phyloP scores from a whole-genome alignment of 441 rosid genomes.

The Kokia cookei region DNA sequence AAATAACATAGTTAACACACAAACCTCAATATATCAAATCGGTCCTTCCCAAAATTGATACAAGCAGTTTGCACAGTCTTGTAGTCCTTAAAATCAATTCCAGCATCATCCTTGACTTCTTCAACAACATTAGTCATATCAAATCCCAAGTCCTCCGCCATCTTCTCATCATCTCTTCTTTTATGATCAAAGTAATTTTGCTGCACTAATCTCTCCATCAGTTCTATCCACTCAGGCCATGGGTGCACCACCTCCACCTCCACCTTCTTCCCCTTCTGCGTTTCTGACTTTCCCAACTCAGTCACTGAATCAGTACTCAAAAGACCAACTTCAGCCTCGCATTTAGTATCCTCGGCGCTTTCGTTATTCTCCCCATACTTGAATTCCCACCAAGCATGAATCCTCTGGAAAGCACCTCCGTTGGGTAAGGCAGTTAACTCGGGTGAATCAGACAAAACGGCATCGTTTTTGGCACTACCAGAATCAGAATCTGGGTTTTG shows the following conservation, averaged over 20 bases:
- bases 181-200: slow-evolving; percentile 88
- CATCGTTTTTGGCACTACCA: not conserved
- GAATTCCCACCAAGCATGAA: slow-evolving; percentile 8
- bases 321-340: not conserved
- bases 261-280: slow-evolving; percentile 16
- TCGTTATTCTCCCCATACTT: not conserved
- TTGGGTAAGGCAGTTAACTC: not conserved
- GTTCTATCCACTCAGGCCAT: slow-evolving; percentile 99
- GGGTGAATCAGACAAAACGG: not conserved
- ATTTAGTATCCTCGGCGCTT: slow-evolving; percentile 1
- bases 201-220: slow-evolving; percentile 77
- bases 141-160: slow-evolving; percentile 55
- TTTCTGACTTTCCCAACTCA: slow-evolving; percentile 9
- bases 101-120: slow-evolving; percentile 26
- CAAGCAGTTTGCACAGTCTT: slow-evolving; percentile 75
- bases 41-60: slow-evolving; percentile 83
- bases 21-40: slow-evolving; percentile 91
- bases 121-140: slow-evolving; percentile 22
- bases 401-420: slow-evolving; percentile 3
- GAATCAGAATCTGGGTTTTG: slow-evolving; percentile 2
- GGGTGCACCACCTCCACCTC: slow-evolving; percentile 80
- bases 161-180: slow-evolving; percentile 59
- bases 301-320: not conserved
- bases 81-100: slow-evolving; percentile 56
- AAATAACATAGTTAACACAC: slow-evolving; percentile 1